Conservation (phyloP, 495 filamentous ascomycete genomes). For the Corynascus novoguineensis region DNA sequence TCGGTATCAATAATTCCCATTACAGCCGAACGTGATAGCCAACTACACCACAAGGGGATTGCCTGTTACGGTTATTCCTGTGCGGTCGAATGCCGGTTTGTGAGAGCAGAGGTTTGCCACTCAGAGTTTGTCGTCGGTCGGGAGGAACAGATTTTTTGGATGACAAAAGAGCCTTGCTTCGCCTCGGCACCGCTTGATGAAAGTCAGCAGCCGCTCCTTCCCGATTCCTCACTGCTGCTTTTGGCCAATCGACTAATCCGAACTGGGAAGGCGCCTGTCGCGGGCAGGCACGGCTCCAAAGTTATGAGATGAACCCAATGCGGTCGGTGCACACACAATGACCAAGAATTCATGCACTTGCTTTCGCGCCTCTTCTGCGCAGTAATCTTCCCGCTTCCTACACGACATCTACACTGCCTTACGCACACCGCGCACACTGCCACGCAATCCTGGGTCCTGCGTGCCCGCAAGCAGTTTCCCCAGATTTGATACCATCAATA, state of each 20-base stretch:
- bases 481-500: too few relatives aligned
- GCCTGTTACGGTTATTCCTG: not conserved
- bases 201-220: not conserved
- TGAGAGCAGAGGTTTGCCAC: not conserved
- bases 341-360: too few relatives aligned
- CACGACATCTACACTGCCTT: too few relatives aligned
- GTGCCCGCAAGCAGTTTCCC: too few relatives aligned
- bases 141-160: too few relatives aligned
- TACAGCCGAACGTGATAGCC: slow-evolving; percentile 30
- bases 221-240: not conserved
- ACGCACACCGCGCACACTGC: too few relatives aligned
- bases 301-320: not conserved
- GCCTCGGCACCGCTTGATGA: not conserved
- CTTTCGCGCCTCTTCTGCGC: too few relatives aligned
- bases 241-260: slow-evolving; percentile 7
- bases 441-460: too few relatives aligned
- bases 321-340: too few relatives aligned
- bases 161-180: not conserved
- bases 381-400: too few relatives aligned
- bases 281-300: not conserved
- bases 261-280: slow-evolving; percentile 6
- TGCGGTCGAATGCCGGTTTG: not conserved
- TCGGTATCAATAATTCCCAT: slow-evolving; percentile 23
- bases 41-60: slow-evolving; percentile 27
- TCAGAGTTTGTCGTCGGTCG: not conserved